phyloP scores from a whole-genome alignment of 2,329 filamentous ascomycete genomes.

The Beauveria australis region DNA sequence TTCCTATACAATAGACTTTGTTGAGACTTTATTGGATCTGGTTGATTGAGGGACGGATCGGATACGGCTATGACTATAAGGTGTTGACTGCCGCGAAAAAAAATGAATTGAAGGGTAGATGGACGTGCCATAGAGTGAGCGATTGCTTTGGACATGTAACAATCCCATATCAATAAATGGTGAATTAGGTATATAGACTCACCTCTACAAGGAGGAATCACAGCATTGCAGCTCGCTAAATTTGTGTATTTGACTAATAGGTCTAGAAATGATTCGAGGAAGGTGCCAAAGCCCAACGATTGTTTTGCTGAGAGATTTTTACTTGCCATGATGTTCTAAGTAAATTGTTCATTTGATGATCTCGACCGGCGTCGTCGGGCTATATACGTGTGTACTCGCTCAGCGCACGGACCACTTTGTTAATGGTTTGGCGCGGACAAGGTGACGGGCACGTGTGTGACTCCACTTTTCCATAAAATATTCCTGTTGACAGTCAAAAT shows the following conservation, averaged over 20 bases:
- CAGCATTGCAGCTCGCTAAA: background rate
- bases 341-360: background rate
- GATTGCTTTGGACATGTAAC: background rate
- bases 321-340: too few species aligned
- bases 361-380: background rate
- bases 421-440: conserved; percentile 4
- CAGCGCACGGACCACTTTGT: conserved; percentile 6
- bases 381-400: background rate
- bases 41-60: background rate
- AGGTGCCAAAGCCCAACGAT: too few species aligned
- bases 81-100: background rate
- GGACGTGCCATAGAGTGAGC: background rate
- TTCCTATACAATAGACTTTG: conserved; percentile 5
- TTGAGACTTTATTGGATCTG: background rate
- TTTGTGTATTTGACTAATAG: background rate
- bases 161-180: background rate
- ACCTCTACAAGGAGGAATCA: background rate
- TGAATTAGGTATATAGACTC: background rate
- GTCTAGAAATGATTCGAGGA: background rate
- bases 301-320: too few species aligned
- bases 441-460: conserved; percentile 21
- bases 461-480: conserved; percentile 21
- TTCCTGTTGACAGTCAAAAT: conserved; percentile 10
- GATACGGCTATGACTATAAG: background rate
- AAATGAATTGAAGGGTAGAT: background rate